Percentiles rank a stretch among this genome's conserved stretches.
Evolutionary conservation across 2,329 filamentous ascomycete genomes (phyloP).

Genomic region (Fusarium kyushuense): DNA sequence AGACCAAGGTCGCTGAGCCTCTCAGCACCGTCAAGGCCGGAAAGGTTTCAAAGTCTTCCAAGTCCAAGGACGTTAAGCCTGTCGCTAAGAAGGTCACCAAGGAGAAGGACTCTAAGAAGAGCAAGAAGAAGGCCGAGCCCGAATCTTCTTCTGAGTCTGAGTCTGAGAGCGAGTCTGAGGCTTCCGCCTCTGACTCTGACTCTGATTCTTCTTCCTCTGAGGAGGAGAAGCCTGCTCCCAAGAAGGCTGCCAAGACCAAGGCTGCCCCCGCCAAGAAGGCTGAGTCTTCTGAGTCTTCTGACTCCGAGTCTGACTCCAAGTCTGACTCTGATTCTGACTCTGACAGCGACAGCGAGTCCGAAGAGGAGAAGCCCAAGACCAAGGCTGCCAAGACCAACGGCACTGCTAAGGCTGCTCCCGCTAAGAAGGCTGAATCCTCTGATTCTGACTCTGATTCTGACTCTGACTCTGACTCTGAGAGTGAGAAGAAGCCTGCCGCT

Average conservation of each 20-base stretch:
- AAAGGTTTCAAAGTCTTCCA: conserved; percentile 73
- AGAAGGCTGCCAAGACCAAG: conserved; percentile 55
- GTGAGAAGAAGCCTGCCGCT: conserved; percentile 51
- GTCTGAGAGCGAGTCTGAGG: conserved; percentile 56
- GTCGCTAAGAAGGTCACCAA: conserved; percentile 64
- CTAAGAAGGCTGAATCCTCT: conserved; percentile 46
- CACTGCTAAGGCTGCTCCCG: conserved; percentile 43
- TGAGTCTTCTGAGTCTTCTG: conserved; percentile 49
- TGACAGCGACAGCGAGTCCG: conserved; percentile 51
- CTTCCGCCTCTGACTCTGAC: conserved; percentile 53
- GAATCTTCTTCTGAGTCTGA: conserved; percentile 59
- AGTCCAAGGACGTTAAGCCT: conserved; percentile 75
- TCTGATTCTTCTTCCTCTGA: conserved; percentile 45
- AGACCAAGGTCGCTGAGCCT: conserved; percentile 65
- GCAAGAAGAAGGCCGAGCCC: conserved; percentile 59
- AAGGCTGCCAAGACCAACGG: conserved; percentile 49
- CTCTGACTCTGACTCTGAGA: conserved; percentile 54
- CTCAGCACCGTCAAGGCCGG: conserved; percentile 71
- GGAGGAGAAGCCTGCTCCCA: conserved; percentile 56
- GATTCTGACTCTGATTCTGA: conserved; percentile 54
- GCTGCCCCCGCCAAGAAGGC: conserved; percentile 49
- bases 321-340: conserved; percentile 51
- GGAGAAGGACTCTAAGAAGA: conserved; percentile 64
- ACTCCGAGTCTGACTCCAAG: conserved; percentile 51
- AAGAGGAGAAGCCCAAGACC: conserved; percentile 52